These are phyloP conservation scores for Fraxinus anomala DNA, from an alignment of 257 asterid genomes.

Conservation along the genomic window DNA sequence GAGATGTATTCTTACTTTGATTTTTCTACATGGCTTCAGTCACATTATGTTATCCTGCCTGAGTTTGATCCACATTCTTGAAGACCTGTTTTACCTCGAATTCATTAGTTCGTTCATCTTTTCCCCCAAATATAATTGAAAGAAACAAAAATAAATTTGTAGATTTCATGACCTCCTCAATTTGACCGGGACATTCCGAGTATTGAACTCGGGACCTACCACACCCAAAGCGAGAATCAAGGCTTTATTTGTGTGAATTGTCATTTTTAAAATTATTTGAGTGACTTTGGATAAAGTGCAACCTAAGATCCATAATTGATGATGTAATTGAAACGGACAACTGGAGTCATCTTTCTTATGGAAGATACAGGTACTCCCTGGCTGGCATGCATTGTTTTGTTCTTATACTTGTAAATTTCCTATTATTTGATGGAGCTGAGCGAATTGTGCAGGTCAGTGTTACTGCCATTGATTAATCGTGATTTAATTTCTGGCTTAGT, in stretches of 20 bases:
- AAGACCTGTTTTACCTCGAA: not conserved
- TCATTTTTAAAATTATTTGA: not conserved
- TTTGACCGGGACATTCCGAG: conserved; percentile 43
- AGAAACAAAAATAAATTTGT: not conserved
- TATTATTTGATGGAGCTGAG: not conserved
- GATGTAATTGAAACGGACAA: not conserved
- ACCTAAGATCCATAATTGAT: not conserved
- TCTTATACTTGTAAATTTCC: not conserved
- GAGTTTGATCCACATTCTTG: not conserved
- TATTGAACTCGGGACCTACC: conserved; percentile 48
- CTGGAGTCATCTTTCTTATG: not conserved
- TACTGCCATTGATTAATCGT: not conserved
- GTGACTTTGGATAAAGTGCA: not conserved
- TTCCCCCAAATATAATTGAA: not conserved
- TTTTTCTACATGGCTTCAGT: not conserved
- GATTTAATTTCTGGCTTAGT: not conserved
- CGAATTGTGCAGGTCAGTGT: not conserved
- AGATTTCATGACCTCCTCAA: not conserved
- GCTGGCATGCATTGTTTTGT: not conserved
- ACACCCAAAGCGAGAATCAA: conserved; percentile 49
- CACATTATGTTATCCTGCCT: not conserved
- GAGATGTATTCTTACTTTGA: not conserved
- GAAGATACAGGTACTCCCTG: not conserved
- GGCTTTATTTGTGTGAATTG: not conserved
- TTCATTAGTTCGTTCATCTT: not conserved